These are phyloP conservation scores for Pleurozium schreberi DNA, from an alignment of 225 moss, liverwort and hornwort genomes.

Conservation along the genomic window DNA sequence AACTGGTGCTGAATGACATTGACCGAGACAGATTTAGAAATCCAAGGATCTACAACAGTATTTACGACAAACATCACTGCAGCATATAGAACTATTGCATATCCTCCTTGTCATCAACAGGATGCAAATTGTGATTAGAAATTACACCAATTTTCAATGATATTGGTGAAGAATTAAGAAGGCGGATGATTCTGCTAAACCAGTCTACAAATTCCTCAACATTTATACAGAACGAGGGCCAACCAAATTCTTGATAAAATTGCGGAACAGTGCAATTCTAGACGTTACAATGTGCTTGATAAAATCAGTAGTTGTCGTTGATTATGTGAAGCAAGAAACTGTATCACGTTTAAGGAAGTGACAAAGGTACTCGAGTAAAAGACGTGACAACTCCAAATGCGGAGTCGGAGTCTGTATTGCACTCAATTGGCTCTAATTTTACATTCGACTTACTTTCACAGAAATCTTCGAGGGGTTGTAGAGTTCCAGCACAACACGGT, in stretches of 20 bases:
- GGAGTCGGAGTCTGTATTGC: neutral
- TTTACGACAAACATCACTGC: neutral
- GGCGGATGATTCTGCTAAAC: neutral
- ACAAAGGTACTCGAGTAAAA: neutral
- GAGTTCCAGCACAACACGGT: conserved; percentile 86
- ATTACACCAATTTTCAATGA: neutral
- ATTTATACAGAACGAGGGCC: neutral
- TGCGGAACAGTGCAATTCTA: neutral
- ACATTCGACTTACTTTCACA: conserved; percentile 53
- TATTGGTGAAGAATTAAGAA: neutral
- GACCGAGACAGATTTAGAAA: neutral
- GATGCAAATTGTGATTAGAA: neutral
- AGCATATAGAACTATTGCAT: neutral
- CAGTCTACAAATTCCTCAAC: neutral
- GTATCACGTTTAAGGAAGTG: neutral
- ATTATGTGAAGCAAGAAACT: neutral
- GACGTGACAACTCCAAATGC: neutral
- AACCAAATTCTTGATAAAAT: neutral
- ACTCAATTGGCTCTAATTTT: neutral
- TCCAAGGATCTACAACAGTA: neutral
- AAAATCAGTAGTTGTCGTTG: neutral
- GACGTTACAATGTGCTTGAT: neutral
- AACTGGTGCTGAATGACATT: neutral
- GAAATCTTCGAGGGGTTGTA: conserved; percentile 73
- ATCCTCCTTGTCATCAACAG: neutral